Base-by-base conservation (phyloP, 1,284 basidiomycete species). In the Trichosporon ovoides region DNA sequence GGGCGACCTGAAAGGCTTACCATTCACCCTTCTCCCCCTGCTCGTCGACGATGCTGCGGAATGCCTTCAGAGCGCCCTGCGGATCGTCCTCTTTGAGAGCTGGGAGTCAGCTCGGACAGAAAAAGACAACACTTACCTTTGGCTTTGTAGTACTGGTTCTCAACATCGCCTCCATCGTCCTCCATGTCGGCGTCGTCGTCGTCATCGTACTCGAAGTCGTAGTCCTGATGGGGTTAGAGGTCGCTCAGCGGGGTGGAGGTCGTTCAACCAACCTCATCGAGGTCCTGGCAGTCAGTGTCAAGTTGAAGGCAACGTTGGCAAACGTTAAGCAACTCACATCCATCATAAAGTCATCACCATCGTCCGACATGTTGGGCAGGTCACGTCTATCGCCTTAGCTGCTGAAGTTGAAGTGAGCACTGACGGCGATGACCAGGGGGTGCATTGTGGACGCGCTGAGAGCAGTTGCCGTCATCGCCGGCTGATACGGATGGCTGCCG, bases 71-170 rank as follows among this genome's bases (percentile, higher is more conserved):
- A 0, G 95, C 94, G 46, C 84, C 88, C 68, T 94, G 88, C 14
- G 92, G 87, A 64, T 89, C 86, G 67, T 95, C 91, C 62, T 92
- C 90, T 73, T 97, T 97, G 77, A 92, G 87, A 38, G 85, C 93
- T 95, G 53, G 3, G 14, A 31, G 46, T 57, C 18, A 63, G 51
- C 24, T 16, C 33, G n/a, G n/a, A 2, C 19, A 52, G 38, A 20
- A 3, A 14, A 3, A 14, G 16, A 34, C 20, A 9, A 13, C 2
- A 74, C 86, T 61, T 66, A 95, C 91, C 86, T 76, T 98, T 99
- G 12, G 96, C 96, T 53, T 87, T 89, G 78, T 98, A 98, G 79
- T 99, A 99, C 83, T 93, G 86, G 73, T 99, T 99, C 81, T 99
- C 96, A 48, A 97, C 85, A 75, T 97, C 94, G n/a, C 87, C 89